Conservation (phyloP, 768 basidiomycete genomes). For the Mycena rebaudengoi region DNA sequence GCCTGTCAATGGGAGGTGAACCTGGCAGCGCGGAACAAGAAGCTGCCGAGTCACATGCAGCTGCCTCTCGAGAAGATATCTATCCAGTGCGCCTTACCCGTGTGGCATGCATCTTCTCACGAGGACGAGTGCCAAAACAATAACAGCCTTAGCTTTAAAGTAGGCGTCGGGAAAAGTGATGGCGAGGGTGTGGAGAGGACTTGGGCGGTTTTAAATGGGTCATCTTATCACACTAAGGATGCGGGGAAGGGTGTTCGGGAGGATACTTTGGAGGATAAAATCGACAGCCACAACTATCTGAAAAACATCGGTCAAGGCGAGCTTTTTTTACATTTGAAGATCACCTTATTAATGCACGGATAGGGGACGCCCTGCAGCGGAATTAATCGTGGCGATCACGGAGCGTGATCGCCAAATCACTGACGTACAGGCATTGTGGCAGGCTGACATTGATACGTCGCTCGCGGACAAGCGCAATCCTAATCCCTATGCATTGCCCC, state of each 20-base stretch:
- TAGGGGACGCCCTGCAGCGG: not conserved
- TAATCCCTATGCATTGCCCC: not conserved
- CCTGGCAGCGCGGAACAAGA: not conserved
- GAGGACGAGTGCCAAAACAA: slow-evolving; percentile 12
- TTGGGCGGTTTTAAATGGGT: slow-evolving; percentile 37
- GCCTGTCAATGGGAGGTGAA: slow-evolving; percentile 30
- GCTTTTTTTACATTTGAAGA: too few relatives aligned
- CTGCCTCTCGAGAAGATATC: not conserved
- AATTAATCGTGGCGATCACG: slow-evolving; percentile 3
- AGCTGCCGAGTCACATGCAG: not conserved
- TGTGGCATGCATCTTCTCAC: slow-evolving; percentile 26
- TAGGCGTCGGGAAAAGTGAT: slow-evolving; percentile 14
- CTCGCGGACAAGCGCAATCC: not conserved
- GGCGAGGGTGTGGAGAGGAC: slow-evolving; percentile 27
- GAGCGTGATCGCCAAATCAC: slow-evolving; percentile 1
- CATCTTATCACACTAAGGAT: slow-evolving; percentile 35
- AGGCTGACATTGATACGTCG: not conserved
- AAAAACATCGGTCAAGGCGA: slow-evolving; percentile 18
- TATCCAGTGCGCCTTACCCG: slow-evolving; percentile 11
- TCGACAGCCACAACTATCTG: slow-evolving; percentile 28
- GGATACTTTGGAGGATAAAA: slow-evolving; percentile 35
- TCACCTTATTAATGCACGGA: too few relatives aligned
- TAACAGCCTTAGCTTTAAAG: slow-evolving; percentile 17
- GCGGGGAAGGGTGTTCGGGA: slow-evolving; percentile 34
- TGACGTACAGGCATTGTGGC: not conserved